Base-by-base conservation (phyloP, 2,329 filamentous ascomycete genomes). In the Aspergillus terreus region DNA sequence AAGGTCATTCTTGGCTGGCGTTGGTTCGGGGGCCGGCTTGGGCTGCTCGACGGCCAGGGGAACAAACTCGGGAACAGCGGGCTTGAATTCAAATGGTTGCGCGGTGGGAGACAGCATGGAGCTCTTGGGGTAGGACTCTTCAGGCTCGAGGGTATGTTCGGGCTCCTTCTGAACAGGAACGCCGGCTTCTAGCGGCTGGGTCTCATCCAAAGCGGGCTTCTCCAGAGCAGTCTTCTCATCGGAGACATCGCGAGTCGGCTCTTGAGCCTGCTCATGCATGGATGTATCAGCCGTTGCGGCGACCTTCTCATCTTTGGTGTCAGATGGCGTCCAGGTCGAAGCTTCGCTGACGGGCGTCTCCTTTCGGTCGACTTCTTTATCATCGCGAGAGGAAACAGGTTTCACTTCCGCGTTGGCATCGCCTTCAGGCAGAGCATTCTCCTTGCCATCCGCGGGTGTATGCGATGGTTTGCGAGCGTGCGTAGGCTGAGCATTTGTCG, bases 61-160 rank as follows among this genome's bases (percentile, higher is more conserved):
- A 25, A 65, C 56, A 49, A 69, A 66, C 44, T 64, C 58, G 38
- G 64, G 52, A 47, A 67, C 62, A 46, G 62, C 61, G 53, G 70
- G 62, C 52, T 72, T 69, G 60, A 75, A 78, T 50, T 79, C 79
- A 65, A 94, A 95, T 0, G 87, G 80, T 61, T 82, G 83, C 0
- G 88, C 87, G 14, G 83, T 79, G 4, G 87, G 86, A 33, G 88
- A 92, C 21, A 92, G 75, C 4, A 83, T 83, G 58, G 79, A 79
- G 58, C 76, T 76, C 64, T 67, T 69, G 36, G 49, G 25, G 12
- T 59, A 56, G 43, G 54, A 56, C 49, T 64, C 60, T n/a, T 62
- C 54, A 30, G 51, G 19, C 44, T 60, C 57, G 14, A 62, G 48
- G 33, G 46, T 35, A 46, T 59, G 53, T 50, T 63, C 52, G 2